A percentile compares a stretch with the other conserved stretches of the same genome.
phyloP scores from a whole-genome alignment of 2,329 filamentous ascomycete species.

The Davidsoniella neocaledoniae region DNA sequence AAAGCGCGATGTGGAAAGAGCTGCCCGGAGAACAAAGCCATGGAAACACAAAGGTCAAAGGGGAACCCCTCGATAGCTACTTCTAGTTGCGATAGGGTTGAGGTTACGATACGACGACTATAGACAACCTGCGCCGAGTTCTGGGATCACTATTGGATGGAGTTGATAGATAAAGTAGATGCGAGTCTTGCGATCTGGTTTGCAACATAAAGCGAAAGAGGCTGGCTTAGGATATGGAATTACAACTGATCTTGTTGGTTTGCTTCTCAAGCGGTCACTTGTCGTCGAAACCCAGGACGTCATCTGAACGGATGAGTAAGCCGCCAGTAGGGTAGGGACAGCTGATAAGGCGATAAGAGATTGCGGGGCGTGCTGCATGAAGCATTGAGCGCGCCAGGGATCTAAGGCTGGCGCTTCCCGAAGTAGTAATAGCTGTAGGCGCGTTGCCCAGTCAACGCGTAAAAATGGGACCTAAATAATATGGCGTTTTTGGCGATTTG shows the following conservation, averaged over 20 bases:
- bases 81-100: background rate
- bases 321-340: background rate
- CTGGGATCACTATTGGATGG: background rate
- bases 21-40: slow-evolving; percentile 21
- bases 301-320: slow-evolving; percentile 11
- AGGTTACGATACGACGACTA: background rate
- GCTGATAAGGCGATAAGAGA: slow-evolving; percentile 3
- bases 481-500: slow-evolving; percentile 1
- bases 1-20: slow-evolving; percentile 50
- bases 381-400: no score
- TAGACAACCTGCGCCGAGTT: background rate
- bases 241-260: background rate
- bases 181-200: no score
- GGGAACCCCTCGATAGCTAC: background rate
- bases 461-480: background rate
- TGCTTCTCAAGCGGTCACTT: background rate
- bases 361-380: background rate
- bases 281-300: slow-evolving; percentile 1
- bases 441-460: slow-evolving; percentile 8
- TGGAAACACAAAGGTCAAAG: background rate
- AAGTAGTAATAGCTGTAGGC: background rate
- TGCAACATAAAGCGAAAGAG: no score
- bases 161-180: background rate
- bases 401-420: no score
- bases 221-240: no score